Conservation (phyloP, 495 filamentous ascomycete genomes). For the Astrothelium macrocarpum region DNA sequence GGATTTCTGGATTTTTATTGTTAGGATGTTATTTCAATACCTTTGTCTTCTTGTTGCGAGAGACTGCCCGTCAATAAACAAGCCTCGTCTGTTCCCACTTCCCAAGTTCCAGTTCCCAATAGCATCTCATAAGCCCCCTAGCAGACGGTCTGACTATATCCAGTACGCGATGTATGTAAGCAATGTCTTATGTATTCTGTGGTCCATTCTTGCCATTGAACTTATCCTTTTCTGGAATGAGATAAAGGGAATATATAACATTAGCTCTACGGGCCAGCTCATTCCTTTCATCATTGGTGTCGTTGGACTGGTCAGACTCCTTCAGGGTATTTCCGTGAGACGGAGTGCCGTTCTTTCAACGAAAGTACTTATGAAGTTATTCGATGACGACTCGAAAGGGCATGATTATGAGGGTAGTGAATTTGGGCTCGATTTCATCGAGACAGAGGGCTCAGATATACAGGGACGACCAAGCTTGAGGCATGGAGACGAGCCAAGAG, state of each 20-base stretch:
- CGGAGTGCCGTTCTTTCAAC: not conserved
- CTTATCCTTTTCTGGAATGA: constrained; percentile 36
- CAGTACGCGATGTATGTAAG: not conserved
- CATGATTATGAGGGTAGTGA: not conserved
- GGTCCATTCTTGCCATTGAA: constrained; percentile 29
- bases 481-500: too few species aligned
- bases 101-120: not conserved
- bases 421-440: not conserved
- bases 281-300: constrained; percentile 32
- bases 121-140: not conserved
- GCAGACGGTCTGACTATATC: not conserved
- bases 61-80: not conserved
- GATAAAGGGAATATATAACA: constrained; percentile 19
- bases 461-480: not conserved
- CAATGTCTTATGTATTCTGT: not conserved
- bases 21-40: not conserved
- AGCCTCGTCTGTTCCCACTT: not conserved
- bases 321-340: not conserved
- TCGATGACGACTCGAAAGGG: not conserved
- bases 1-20: not conserved
- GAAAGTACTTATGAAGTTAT: not conserved
- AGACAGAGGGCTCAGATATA: too few species aligned
- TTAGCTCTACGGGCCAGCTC: constrained; percentile 29
- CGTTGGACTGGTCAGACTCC: not conserved
- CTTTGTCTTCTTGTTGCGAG: not conserved